These are phyloP conservation scores for Entrophospora sp. DNA, from an alignment of 192 early-diverging fungal species.

Conservation along the genomic window DNA sequence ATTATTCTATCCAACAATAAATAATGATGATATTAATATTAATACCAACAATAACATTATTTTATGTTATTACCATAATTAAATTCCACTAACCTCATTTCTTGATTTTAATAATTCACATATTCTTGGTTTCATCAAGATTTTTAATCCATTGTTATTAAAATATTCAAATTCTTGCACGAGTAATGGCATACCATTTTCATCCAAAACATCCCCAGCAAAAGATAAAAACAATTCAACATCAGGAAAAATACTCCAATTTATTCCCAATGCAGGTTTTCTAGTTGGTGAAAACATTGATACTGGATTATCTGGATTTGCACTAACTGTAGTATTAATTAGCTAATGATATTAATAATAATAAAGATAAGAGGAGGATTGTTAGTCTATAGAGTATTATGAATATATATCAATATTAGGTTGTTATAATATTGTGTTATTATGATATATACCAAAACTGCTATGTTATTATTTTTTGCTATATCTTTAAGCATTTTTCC, in stretches of 20 bases:
- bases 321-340: background rate
- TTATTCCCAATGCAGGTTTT: conserved; percentile 7
- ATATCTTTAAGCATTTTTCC: background rate
- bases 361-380: too few species aligned
- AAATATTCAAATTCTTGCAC: background rate
- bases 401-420: background rate
- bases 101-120: background rate
- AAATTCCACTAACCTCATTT: too few species aligned
- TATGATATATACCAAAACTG: background rate
- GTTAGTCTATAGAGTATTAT: too few species aligned
- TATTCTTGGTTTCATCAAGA: background rate
- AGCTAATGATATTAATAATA: background rate
- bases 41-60: too few species aligned
- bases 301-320: background rate
- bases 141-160: background rate
- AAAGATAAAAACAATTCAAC: background rate
- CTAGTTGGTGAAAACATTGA: conserved; percentile 8
- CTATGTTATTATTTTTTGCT: background rate
- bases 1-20: too few species aligned
- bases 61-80: too few species aligned
- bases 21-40: too few species aligned
- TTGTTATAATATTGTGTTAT: background rate
- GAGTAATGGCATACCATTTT: background rate
- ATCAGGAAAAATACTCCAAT: conserved; percentile 4
- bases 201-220: background rate